Conservation (phyloP, 805 yeast genomes). For the Nakazawaea molendinolei region DNA sequence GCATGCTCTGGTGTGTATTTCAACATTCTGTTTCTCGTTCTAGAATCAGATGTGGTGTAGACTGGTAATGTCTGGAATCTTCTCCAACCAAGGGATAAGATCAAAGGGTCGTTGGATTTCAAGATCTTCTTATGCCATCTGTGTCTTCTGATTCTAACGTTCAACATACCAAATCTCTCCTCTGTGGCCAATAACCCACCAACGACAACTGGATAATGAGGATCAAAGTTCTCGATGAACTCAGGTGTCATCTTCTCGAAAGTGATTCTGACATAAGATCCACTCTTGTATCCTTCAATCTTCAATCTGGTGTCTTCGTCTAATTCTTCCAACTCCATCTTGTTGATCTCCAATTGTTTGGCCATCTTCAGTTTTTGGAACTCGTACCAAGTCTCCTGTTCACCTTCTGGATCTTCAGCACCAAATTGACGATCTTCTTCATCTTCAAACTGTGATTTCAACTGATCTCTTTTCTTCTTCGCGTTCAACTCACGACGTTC, state of each 20-base stretch:
- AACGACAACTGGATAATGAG: conserved; percentile 75
- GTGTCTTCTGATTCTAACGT: conserved; percentile 92
- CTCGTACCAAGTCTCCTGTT: conserved; percentile 96
- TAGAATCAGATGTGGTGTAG: conserved; percentile 92
- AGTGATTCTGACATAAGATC: conserved; percentile 86
- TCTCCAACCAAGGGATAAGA: conserved; percentile 95
- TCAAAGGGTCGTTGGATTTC: conserved; percentile 92
- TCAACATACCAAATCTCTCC: conserved; percentile 85
- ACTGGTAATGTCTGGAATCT: conserved; percentile 95
- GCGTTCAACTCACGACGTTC: conserved; percentile 79
- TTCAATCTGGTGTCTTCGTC: conserved; percentile 69
- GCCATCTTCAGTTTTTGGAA: conserved; percentile 95
- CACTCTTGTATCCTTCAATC: conserved; percentile 90
- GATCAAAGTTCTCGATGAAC: conserved; percentile 79
- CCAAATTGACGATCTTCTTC: conserved; percentile 65
- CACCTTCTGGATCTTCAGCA: conserved; percentile 77
- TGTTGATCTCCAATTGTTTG: conserved; percentile 90
- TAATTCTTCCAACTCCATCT: conserved; percentile 67
- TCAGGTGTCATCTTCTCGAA: conserved; percentile 85
- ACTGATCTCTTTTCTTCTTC: conserved; percentile 77
- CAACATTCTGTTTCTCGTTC: conserved; percentile 96
- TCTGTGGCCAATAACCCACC: conserved; percentile 93
- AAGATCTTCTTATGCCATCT: conserved; percentile 98
- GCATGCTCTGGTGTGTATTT: conserved; percentile 98
- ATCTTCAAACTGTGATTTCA: conserved; percentile 84